These are phyloP conservation scores for Peronosclerospora sorghi DNA, from an alignment of 352 stramenopile genomes.

Conservation along the genomic window DNA sequence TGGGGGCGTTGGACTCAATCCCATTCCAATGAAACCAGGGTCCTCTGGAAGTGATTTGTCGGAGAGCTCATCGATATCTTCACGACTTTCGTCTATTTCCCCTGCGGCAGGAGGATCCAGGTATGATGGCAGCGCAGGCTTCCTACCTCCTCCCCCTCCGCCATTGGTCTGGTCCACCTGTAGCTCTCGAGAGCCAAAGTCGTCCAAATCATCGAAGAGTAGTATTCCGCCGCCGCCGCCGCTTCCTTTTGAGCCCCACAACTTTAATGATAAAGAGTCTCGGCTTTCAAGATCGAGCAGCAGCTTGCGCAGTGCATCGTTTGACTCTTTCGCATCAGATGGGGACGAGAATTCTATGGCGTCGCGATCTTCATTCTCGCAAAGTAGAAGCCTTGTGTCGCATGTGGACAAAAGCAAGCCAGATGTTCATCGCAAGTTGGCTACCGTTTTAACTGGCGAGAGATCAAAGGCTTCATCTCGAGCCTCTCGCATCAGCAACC, in stretches of 20 bases:
- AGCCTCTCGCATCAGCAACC: slow-evolving; percentile 14
- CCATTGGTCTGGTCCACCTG: slow-evolving; percentile 15
- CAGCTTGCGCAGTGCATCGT: slow-evolving; percentile 37
- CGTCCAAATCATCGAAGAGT: slow-evolving; percentile 22
- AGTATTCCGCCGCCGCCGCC: slow-evolving; percentile 38
- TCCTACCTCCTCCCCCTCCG: slow-evolving; percentile 18
- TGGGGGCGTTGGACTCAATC: slow-evolving; percentile 18
- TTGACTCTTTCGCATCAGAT: slow-evolving; percentile 33
- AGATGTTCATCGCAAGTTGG: slow-evolving; percentile 42
- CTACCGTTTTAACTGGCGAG: slow-evolving; percentile 49
- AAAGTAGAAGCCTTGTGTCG: slow-evolving; percentile 27
- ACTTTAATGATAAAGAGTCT: slow-evolving; percentile 18
- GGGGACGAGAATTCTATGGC: slow-evolving; percentile 16
- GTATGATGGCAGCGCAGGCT: slow-evolving; percentile 14
- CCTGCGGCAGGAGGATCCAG: slow-evolving; percentile 17
- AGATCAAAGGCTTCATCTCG: slow-evolving; percentile 17
- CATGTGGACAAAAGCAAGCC: slow-evolving; percentile 31
- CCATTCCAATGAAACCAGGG: slow-evolving; percentile 12
- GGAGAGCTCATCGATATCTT: slow-evolving; percentile 43
- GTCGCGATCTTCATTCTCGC: slow-evolving; percentile 35
- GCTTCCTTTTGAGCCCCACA: slow-evolving; percentile 18
- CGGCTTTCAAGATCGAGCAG: slow-evolving; percentile 43
- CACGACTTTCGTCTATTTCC: slow-evolving; percentile 45
- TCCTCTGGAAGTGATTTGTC: slow-evolving; percentile 45
- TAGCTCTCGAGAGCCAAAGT: slow-evolving; percentile 18